These are phyloP conservation scores for Paulownia fortunei DNA, from an alignment of 257 asterid genomes.

Conservation along the genomic window DNA sequence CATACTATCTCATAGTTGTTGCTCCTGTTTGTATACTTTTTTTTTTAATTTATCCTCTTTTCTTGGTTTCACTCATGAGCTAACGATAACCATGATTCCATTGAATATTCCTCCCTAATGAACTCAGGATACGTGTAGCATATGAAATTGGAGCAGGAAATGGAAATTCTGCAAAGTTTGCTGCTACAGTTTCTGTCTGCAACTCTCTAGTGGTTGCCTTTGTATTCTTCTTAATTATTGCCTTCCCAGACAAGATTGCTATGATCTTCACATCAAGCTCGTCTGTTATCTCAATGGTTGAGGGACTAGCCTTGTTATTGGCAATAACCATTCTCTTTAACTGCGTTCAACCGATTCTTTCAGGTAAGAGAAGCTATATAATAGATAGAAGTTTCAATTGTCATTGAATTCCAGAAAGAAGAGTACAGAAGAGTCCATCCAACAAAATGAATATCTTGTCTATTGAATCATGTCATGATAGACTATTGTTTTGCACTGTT, in stretches of 20 bases:
- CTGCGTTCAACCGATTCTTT: conserved; percentile 65
- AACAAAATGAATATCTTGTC: neutral
- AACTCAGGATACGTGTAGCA: conserved; percentile 65
- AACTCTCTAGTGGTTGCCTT: conserved; percentile 51
- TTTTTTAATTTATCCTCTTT: neutral
- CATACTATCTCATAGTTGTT: neutral
- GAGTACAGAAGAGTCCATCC: neutral
- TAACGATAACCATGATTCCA: neutral
- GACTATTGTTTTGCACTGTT: neutral
- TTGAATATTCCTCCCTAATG: neutral
- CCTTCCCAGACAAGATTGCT: conserved; percentile 55
- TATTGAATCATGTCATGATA: neutral
- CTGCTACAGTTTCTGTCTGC: conserved; percentile 50
- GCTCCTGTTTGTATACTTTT: neutral
- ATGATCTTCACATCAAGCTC: conserved; percentile 58
- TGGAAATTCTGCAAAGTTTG: conserved; percentile 52
- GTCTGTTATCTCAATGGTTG: conserved; percentile 57
- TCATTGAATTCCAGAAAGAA: neutral
- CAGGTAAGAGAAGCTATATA: conserved; percentile 46
- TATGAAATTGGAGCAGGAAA: conserved; percentile 70
- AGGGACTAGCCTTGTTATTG: conserved; percentile 52
- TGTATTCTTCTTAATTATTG: conserved; percentile 42
- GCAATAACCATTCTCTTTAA: conserved; percentile 53
- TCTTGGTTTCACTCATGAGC: neutral
- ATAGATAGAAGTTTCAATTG: neutral